Evolutionary conservation across 2,329 filamentous ascomycete species (phyloP).

Genomic region (Aureobasidium zeae): DNA sequence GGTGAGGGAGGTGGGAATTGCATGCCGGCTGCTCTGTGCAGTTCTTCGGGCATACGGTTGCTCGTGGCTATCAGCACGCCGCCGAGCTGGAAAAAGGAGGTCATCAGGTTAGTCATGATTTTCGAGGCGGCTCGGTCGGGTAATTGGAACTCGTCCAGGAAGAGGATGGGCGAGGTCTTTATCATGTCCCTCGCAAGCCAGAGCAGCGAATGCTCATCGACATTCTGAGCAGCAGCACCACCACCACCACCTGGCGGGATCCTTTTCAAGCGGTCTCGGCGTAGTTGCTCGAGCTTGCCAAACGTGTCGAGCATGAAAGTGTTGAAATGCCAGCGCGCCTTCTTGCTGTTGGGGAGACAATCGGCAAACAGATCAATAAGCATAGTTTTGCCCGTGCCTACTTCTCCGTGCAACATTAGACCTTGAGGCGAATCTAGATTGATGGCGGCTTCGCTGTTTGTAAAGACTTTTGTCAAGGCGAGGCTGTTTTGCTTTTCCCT

Average conservation of each 20-base stretch:
- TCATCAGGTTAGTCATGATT: constrained; percentile 69
- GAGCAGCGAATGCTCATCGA: constrained; percentile 58
- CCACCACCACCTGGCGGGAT: neutral
- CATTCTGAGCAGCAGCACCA: constrained; percentile 18
- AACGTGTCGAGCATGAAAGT: constrained; percentile 76
- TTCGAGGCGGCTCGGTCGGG: constrained; percentile 70
- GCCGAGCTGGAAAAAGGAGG: constrained; percentile 70
- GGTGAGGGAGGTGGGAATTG: constrained; percentile 51
- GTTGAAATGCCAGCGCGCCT: constrained; percentile 73
- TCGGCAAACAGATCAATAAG: constrained; percentile 75
- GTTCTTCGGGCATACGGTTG: constrained; percentile 74
- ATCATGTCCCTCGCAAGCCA: constrained; percentile 69
- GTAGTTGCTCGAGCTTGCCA: constrained; percentile 59
- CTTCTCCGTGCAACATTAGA: constrained; percentile 69
- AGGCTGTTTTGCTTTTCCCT: constrained; percentile 46
- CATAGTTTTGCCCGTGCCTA: constrained; percentile 78
- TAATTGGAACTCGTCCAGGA: constrained; percentile 76
- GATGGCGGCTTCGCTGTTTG: constrained; percentile 61
- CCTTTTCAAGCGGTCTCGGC: constrained; percentile 32
- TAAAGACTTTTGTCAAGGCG: constrained; percentile 60
- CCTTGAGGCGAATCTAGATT: constrained; percentile 63
- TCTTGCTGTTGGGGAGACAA: constrained; percentile 62
- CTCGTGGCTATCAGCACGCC: constrained; percentile 72
- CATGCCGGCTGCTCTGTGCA: constrained; percentile 64
- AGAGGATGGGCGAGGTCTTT: constrained; percentile 64